These are phyloP conservation scores for Boletus patriciae DNA, from an alignment of 768 basidiomycete genomes.

Conservation along the genomic window DNA sequence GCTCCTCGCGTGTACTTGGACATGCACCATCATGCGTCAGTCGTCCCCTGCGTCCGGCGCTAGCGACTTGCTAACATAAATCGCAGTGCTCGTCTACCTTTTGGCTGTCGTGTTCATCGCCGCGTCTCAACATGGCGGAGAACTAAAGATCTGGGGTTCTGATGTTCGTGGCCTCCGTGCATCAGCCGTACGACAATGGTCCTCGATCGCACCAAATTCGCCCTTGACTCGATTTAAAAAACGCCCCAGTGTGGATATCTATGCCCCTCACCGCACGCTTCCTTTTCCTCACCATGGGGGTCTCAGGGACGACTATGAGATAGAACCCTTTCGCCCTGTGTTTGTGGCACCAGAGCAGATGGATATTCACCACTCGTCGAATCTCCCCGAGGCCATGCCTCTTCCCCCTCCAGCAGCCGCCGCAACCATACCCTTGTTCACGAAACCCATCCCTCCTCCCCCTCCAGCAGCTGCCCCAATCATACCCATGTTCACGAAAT, in stretches of 20 bases:
- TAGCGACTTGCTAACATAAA: constrained; percentile 3
- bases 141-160: constrained; percentile 52
- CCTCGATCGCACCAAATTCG: constrained; percentile 39
- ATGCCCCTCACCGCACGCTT: constrained; percentile 45
- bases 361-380: constrained; percentile 8
- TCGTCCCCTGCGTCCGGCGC: constrained; percentile 5
- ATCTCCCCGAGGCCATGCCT: constrained; percentile 28
- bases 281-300: constrained; percentile 40
- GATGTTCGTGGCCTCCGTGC: constrained; percentile 46
- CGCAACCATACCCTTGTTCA: constrained; percentile 12
- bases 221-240: constrained; percentile 38
- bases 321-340: constrained; percentile 45
- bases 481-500: constrained; percentile 19
- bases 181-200: constrained; percentile 27
- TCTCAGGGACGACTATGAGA: constrained; percentile 44
- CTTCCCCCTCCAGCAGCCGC: constrained; percentile 24
- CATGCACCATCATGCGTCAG: constrained; percentile 43
- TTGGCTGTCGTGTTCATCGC: constrained; percentile 46
- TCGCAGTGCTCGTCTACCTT: constrained; percentile 59
- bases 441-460: constrained; percentile 21
- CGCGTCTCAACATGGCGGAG: constrained; percentile 43
- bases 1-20: constrained; percentile 63
- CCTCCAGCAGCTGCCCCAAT: constrained; percentile 19
- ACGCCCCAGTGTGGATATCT: constrained; percentile 36
- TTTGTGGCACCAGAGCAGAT: constrained; percentile 23